phyloP scores from a whole-genome alignment of 108 stramenopile genomes.

The Ochromonas danica region DNA sequence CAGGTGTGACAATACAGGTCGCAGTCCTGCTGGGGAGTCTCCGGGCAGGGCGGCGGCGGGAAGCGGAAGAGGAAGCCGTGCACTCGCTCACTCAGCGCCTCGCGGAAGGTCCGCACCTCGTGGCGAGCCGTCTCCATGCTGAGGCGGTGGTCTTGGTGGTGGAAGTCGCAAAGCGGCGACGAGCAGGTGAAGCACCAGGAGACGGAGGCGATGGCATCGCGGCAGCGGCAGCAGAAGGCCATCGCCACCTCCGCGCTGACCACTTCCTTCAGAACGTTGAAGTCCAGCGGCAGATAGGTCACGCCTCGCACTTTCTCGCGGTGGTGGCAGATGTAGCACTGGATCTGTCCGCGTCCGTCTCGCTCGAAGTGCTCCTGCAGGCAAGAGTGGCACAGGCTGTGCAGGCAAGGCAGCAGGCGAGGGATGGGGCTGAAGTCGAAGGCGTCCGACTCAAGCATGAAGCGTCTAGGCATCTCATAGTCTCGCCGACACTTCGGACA shows the following conservation, averaged over 20 bases:
- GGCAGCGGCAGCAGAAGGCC: not conserved
- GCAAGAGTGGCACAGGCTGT: constrained; percentile 6
- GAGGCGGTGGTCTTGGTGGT: constrained; percentile 9
- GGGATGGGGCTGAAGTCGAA: not conserved
- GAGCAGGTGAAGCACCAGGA: not conserved
- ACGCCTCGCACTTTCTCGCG: not conserved
- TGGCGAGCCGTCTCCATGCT: not conserved
- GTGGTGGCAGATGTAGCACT: not conserved
- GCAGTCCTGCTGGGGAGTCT: not conserved
- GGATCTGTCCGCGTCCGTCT: not conserved
- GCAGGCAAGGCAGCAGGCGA: constrained; percentile 4
- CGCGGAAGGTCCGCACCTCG: not conserved
- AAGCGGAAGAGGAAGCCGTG: not conserved
- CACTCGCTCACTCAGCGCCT: not conserved
- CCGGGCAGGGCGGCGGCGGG: not conserved
- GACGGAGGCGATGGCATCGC: not conserved
- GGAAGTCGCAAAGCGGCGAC: constrained; percentile 1
- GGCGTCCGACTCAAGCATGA: not conserved
- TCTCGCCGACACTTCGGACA: constrained; percentile 7
- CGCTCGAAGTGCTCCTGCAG: not conserved
- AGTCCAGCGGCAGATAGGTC: not conserved
- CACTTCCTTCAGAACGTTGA: not conserved
- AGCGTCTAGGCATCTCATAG: not conserved
- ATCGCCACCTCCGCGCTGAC: not conserved
- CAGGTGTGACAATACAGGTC: not conserved